Conservation (phyloP, 148 eudicot genomes). For the Arctostaphylos glauca region DNA sequence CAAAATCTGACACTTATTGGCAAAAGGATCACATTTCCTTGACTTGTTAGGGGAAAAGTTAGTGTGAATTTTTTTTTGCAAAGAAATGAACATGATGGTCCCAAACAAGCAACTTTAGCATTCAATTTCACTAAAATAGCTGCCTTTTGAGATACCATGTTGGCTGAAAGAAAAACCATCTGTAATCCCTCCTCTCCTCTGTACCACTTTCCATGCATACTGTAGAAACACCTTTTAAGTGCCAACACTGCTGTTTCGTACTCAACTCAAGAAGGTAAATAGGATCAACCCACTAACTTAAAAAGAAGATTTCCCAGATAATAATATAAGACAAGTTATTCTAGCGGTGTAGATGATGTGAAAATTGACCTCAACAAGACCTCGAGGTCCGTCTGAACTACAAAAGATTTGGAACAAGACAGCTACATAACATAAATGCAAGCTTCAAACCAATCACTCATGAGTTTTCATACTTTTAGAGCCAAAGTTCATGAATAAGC, state of each 20-base stretch:
- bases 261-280: neutral
- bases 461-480: neutral
- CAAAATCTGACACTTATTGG: neutral
- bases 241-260: neutral
- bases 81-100: neutral
- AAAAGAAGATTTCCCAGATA: neutral
- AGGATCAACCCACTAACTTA: neutral
- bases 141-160: neutral
- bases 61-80: neutral
- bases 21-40: neutral
- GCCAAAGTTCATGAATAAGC: neutral
- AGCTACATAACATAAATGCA: neutral
- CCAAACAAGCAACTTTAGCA: slow-evolving; percentile 1
- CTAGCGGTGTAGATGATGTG: neutral
- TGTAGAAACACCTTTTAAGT: neutral
- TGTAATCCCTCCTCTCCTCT: neutral
- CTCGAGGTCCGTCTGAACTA: neutral
- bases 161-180: neutral
- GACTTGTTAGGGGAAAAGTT: neutral
- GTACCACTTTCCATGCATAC: neutral
- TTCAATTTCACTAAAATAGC: slow-evolving; percentile 5
- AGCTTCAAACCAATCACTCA: neutral
- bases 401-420: slow-evolving; percentile 6
- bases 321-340: neutral
- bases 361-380: neutral